Base-by-base conservation (phyloP, 2,329 filamentous ascomycete species). In the Trichophyton rubrum region DNA sequence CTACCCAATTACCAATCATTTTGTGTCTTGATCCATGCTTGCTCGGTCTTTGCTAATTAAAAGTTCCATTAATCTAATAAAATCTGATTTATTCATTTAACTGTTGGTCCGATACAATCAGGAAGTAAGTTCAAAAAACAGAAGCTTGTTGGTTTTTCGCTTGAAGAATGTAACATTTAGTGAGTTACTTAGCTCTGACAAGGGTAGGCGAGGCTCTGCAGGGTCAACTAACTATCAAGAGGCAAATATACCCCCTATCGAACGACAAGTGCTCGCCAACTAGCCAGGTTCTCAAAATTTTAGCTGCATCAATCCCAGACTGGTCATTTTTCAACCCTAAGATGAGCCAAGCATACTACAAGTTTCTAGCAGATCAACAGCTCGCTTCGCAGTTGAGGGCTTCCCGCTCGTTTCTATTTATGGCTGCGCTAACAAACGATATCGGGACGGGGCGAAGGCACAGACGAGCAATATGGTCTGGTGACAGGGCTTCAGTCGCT, bases 51-150 rank as follows among this genome's bases (percentile, higher is more conserved):
- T 55, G n/a, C 15, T 27, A 33, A 15, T 33, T 35, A 55, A 55
- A 55, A 55, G 49, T 55, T 55, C 27, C n/a, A 20, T 17, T 55
- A 55, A 33, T 55, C n/a, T 55, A 55, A 55, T 55, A 8, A 27
- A 33, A 7, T 33, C 22, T n/a, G 7, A 11, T 11, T 51, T 51
- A 24, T 51, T n/a, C 20, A 30, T 1, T 30, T 30, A 30, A 30
- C 27, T 30, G 6, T 30, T 30, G 24, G 27, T 6, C 27, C 1
- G 27, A 7, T 7, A 30, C 27, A 1, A 30, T 30, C 27, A 7
- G 7, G 5, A 7, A 30, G 33, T 11, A 35, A 11, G 33, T 35
- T 35, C 33, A 6, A 11, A 35, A 3, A 35, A 9, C 33, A 2
- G 27, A 6, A 30, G 7, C 6, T 38, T 13, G 33, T 38, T 38